phyloP scores from a whole-genome alignment of 2,329 filamentous ascomycete species.

The Aspergillus viridinutans region DNA sequence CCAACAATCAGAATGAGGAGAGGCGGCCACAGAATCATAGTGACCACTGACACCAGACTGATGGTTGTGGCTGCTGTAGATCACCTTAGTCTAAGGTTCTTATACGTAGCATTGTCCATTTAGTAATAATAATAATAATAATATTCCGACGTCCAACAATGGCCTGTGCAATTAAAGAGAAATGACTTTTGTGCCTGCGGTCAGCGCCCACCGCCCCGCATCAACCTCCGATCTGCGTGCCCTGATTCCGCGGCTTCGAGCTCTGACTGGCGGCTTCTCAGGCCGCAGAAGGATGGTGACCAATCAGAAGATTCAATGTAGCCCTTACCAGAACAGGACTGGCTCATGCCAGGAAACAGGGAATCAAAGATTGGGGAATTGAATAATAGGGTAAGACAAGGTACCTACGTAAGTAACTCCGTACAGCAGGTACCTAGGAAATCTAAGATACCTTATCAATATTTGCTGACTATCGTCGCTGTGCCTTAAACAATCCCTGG shows the following conservation, averaged over 20 bases:
- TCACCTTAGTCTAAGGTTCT: neutral
- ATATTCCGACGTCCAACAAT: neutral
- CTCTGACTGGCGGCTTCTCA: slow-evolving; percentile 3
- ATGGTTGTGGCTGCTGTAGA: neutral
- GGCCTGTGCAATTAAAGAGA: neutral
- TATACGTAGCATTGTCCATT: neutral
- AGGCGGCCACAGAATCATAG: too few relatives aligned
- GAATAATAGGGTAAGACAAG: neutral
- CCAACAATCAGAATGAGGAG: neutral
- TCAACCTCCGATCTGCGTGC: neutral
- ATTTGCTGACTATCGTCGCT: too few relatives aligned
- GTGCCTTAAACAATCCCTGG: too few relatives aligned
- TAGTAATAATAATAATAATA: too few relatives aligned
- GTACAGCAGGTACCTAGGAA: too few relatives aligned
- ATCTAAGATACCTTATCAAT: too few relatives aligned
- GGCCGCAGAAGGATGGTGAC: neutral
- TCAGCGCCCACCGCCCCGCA: neutral
- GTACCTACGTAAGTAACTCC: neutral
- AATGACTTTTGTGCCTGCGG: too few relatives aligned
- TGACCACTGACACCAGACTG: too few relatives aligned
- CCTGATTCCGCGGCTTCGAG: neutral
- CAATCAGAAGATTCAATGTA: too few relatives aligned
- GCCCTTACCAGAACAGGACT: neutral
- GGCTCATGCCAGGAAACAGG: neutral
- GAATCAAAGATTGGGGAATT: neutral